These are phyloP conservation scores for Annulohypoxylon moriforme DNA, from an alignment of 495 filamentous ascomycete genomes.

Conservation along the genomic window DNA sequence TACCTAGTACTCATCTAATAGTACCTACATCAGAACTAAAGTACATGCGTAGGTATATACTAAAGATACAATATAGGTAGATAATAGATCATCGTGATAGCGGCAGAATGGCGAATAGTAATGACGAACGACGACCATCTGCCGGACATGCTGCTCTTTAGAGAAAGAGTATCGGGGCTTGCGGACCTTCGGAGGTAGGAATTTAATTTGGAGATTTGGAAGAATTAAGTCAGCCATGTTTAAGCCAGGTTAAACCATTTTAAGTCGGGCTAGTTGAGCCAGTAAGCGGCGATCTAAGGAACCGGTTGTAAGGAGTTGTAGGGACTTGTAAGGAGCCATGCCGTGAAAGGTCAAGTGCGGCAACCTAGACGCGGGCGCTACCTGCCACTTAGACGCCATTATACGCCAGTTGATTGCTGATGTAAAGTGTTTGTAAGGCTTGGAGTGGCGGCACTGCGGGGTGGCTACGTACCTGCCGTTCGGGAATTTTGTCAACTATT, in stretches of 20 bases:
- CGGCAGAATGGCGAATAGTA: conserved; percentile 5
- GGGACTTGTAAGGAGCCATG: conserved; percentile 1
- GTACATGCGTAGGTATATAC: neutral
- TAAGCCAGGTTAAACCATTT: neutral
- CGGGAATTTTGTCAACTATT: conserved; percentile 23
- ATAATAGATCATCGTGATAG: neutral
- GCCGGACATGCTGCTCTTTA: conserved; percentile 28
- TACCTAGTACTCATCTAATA: too few relatives aligned
- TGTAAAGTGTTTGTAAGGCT: conserved; percentile 43
- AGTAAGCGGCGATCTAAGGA: conserved; percentile 19
- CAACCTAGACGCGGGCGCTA: conserved; percentile 21
- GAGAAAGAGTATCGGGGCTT: conserved; percentile 31
- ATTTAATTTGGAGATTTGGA: conserved; percentile 41
- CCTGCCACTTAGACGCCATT: neutral
- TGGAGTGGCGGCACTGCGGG: conserved; percentile 21
- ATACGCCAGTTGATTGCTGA: conserved; percentile 20
- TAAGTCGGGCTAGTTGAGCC: conserved; percentile 2
- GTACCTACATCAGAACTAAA: neutral
- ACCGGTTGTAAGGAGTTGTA: neutral
- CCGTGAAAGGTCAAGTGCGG: conserved; percentile 29
- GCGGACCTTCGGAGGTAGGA: conserved; percentile 15
- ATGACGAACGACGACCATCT: conserved; percentile 11
- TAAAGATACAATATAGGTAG: neutral
- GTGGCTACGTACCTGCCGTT: conserved; percentile 25
- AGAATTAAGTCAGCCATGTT: conserved; percentile 44